These are phyloP conservation scores for Amanita polypyramis DNA, from an alignment of 768 basidiomycete species.

Conservation along the genomic window DNA sequence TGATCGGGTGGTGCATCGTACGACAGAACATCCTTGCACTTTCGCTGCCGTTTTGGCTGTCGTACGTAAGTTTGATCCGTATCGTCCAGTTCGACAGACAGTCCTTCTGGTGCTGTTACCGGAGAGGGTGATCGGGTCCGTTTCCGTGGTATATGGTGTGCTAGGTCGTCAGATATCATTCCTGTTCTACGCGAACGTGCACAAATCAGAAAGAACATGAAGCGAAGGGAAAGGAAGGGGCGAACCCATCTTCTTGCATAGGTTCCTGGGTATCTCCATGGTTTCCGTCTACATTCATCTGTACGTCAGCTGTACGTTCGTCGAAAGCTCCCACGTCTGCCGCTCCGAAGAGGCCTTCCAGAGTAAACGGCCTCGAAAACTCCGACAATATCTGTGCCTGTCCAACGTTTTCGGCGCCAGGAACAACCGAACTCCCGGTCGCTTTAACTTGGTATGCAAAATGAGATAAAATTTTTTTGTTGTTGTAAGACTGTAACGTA, in stretches of 20 bases:
- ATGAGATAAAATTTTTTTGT: too few species aligned
- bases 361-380: slow-evolving; percentile 71
- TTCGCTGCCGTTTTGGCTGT: slow-evolving; percentile 53
- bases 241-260: slow-evolving; percentile 31
- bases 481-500: slow-evolving; percentile 10
- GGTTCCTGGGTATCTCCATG: slow-evolving; percentile 24
- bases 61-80: slow-evolving; percentile 15
- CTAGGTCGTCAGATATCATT: slow-evolving; percentile 26
- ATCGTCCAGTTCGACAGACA: not conserved
- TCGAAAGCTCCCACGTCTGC: slow-evolving; percentile 78
- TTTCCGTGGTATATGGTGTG: slow-evolving; percentile 24
- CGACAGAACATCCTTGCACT: slow-evolving; percentile 39
- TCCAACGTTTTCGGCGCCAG: slow-evolving; percentile 72
- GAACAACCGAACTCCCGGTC: slow-evolving; percentile 25
- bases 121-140: slow-evolving; percentile 26
- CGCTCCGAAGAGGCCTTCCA: slow-evolving; percentile 69
- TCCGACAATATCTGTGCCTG: slow-evolving; percentile 67
- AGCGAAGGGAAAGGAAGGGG: slow-evolving; percentile 11
- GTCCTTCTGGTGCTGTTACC: slow-evolving; percentile 7
- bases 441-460: slow-evolving; percentile 13
- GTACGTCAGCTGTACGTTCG: slow-evolving; percentile 29
- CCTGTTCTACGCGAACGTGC: slow-evolving; percentile 13
- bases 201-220: not conserved
- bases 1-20: slow-evolving; percentile 42
- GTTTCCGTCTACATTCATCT: slow-evolving; percentile 33